phyloP scores from a whole-genome alignment of 2,329 filamentous ascomycete genomes.

The Epichloe gansuensis region DNA sequence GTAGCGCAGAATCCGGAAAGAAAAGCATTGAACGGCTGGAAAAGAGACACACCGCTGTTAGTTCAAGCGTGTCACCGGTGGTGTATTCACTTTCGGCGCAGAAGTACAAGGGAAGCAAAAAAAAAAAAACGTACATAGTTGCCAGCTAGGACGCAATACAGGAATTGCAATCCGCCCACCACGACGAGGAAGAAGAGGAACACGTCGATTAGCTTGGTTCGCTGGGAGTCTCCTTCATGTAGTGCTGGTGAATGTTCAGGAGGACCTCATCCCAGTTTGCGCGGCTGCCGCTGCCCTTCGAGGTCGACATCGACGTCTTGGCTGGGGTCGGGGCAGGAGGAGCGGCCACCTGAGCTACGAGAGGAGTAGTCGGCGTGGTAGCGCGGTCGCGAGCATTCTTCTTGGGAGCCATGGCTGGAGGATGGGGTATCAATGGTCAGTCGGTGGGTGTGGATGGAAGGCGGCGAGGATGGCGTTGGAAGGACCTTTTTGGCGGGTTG shows the following conservation, averaged over 20 bases:
- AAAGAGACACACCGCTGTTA: slow-evolving; percentile 7
- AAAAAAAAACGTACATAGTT: slow-evolving; percentile 65
- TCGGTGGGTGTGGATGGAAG: not conserved
- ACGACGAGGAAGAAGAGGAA: slow-evolving; percentile 82
- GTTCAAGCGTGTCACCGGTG: not conserved
- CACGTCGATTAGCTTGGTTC: slow-evolving; percentile 80
- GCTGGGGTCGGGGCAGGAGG: not conserved
- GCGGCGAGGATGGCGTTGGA: slow-evolving; percentile 1
- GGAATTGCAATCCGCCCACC: slow-evolving; percentile 82
- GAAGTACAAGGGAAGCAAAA: not conserved
- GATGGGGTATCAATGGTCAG: not conserved
- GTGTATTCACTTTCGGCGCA: not conserved
- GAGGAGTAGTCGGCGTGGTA: slow-evolving; percentile 4
- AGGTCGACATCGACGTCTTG: slow-evolving; percentile 1
- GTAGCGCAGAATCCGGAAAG: slow-evolving; percentile 88
- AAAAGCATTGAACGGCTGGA: slow-evolving; percentile 95
- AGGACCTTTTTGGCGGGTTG: not conserved
- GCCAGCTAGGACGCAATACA: slow-evolving; percentile 82
- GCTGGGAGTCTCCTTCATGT: slow-evolving; percentile 69
- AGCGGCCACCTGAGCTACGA: slow-evolving; percentile 1
- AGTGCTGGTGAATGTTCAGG: slow-evolving; percentile 62
- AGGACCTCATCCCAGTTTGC: slow-evolving; percentile 47
- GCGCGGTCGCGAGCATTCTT: slow-evolving; percentile 25
- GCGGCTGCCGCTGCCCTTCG: slow-evolving; percentile 16
- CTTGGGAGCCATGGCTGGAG: slow-evolving; percentile 42